Percentiles rank a stretch among this genome's conserved stretches.
phyloP scores from a whole-genome alignment of 2,329 filamentous ascomycete genomes.

The Pyrenochaeta sp. region DNA sequence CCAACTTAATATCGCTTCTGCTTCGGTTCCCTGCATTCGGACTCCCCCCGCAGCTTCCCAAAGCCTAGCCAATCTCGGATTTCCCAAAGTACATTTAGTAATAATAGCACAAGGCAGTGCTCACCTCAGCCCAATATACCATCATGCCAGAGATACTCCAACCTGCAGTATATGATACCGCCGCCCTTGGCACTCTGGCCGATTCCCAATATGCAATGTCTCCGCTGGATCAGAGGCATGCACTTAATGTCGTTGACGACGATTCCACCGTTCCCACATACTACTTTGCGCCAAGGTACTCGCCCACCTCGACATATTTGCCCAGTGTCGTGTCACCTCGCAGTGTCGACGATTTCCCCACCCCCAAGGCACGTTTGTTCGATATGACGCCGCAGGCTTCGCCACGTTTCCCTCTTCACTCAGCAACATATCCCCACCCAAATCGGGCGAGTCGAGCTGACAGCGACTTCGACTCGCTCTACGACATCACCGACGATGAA shows the following conservation, averaged over 20 bases:
- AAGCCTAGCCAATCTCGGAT: constrained; percentile 34
- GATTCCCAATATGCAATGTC: constrained; percentile 40
- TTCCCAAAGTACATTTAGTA: constrained; percentile 41
- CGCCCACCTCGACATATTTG: constrained; percentile 39
- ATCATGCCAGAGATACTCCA: constrained; percentile 57
- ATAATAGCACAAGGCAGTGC: constrained; percentile 49
- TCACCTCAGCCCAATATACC: constrained; percentile 48
- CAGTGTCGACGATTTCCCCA: constrained; percentile 70
- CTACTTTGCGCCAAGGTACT: constrained; percentile 51
- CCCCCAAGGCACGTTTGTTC: constrained; percentile 72
- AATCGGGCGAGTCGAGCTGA: constrained; percentile 72
- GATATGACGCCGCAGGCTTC: constrained; percentile 60
- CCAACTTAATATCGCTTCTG: constrained; percentile 44
- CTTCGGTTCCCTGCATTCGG: constrained; percentile 30
- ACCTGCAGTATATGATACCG: constrained; percentile 59
- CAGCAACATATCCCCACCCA: constrained; percentile 59
- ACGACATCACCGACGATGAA: constrained; percentile 84
- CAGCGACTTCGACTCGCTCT: constrained; percentile 85
- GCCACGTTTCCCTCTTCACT: constrained; percentile 54
- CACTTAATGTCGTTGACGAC: constrained; percentile 70
- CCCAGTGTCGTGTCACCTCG: constrained; percentile 52
- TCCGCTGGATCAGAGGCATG: constrained; percentile 66
- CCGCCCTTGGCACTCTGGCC: constrained; percentile 35
- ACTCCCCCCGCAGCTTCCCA: constrained; percentile 22
- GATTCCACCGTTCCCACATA: constrained; percentile 42